Percentiles rank a stretch among this genome's conserved stretches.
phyloP scores from a whole-genome alignment of 192 early-diverging fungal genomes.

The Phlyctochytrium planicorne region DNA sequence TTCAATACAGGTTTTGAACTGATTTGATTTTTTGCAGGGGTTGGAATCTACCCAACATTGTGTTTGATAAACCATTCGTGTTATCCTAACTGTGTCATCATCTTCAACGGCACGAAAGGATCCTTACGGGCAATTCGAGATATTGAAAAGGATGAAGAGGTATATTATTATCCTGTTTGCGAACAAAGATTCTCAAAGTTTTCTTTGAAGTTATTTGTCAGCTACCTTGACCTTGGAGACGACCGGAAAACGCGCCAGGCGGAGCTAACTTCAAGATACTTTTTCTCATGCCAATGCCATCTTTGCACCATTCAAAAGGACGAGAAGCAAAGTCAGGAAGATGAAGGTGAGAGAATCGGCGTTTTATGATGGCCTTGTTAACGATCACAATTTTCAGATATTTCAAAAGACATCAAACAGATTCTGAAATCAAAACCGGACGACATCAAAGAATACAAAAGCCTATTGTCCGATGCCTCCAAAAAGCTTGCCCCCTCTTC shows the following conservation, averaged over 20 bases:
- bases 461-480: not conserved
- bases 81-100: conserved; percentile 34
- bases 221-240: too few relatives aligned
- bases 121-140: conserved; percentile 27
- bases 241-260: too few relatives aligned
- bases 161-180: too few relatives aligned
- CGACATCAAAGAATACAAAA: conserved; percentile 6
- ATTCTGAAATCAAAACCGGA: not conserved
- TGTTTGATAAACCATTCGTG: conserved; percentile 51
- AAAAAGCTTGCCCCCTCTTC: not conserved
- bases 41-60: conserved; percentile 38
- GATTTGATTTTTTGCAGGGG: conserved; percentile 13
- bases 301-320: too few relatives aligned
- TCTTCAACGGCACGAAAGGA: conserved; percentile 34
- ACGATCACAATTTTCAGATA: too few relatives aligned
- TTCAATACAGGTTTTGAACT: not conserved
- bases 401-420: not conserved
- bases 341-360: too few relatives aligned
- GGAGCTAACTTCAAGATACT: conserved; percentile 36
- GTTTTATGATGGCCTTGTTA: too few relatives aligned
- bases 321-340: too few relatives aligned
- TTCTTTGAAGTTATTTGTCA: too few relatives aligned
- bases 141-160: conserved; percentile 39
- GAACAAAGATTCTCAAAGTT: too few relatives aligned
- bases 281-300: conserved; percentile 41